phyloP scores from a whole-genome alignment of 257 asterid genomes.

The Echites panduratus region DNA sequence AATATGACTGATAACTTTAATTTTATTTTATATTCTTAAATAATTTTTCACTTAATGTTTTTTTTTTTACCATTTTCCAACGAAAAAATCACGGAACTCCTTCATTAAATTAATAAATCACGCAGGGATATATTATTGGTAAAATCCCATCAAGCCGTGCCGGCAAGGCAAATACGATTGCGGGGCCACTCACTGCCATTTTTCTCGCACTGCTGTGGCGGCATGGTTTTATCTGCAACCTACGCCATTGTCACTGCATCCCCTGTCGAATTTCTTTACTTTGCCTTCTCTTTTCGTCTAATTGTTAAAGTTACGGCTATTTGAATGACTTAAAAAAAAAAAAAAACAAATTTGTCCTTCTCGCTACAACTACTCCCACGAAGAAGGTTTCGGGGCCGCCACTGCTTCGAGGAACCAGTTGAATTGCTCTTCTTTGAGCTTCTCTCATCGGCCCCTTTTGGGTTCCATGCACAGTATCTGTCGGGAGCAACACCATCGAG shows the following conservation, averaged over 20 bases:
- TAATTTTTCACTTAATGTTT: no score
- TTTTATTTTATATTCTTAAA: no score
- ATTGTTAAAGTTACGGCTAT: not conserved
- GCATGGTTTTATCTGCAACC: not conserved
- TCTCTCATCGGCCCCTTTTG: conserved; percentile 13
- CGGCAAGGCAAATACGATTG: conserved; percentile 65
- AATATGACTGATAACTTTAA: no score
- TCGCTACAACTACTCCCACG: conserved; percentile 30
- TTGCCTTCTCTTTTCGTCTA: conserved; percentile 4
- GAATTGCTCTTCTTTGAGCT: conserved; percentile 29
- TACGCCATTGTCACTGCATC: not conserved
- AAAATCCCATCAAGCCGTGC: conserved; percentile 62
- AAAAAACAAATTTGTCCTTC: conserved; percentile 25
- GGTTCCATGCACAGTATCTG: conserved; percentile 36
- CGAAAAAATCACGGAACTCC: no score
- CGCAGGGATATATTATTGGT: no score
- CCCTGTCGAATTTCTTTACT: conserved; percentile 4
- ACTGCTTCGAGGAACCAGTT: conserved; percentile 30
- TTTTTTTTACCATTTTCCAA: no score
- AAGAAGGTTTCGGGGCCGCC: conserved; percentile 28
- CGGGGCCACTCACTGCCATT: conserved; percentile 17
- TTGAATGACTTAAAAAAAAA: conserved; percentile 10
- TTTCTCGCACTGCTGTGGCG: conserved; percentile 9
- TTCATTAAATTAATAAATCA: no score
- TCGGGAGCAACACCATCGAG: conserved; percentile 29